Evolutionary conservation across 208 protist species (phyloP), one percentile per base, ranked within the genome.

Genomic region (Crithidia bombi): DNA sequence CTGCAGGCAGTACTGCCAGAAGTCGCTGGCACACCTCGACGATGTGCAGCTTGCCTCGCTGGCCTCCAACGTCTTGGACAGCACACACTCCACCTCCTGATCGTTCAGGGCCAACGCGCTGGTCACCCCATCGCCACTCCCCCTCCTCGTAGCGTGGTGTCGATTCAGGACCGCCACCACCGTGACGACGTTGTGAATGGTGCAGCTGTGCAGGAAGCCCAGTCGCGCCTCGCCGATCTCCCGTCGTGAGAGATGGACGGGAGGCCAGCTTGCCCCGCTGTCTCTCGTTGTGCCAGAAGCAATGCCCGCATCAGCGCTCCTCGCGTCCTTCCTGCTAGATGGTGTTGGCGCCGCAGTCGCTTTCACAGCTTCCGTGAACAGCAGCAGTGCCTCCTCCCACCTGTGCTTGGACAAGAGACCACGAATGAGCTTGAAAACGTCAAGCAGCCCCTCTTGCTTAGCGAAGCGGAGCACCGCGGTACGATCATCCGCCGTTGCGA

Each of bases 391-490:
- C 36, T 86, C 80, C 19, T 74, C 33, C 79, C 73, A 81, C 50
- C 59, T 56, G 25, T 55, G 58, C 46, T 79, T 71, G 23, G 76
- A 82, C 25, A 78, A 26, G 49, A 89, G 83, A n/a, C 83, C 83
- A 23, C 83, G 75, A 32, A 89, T 73, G 51, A 89, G 72, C 39
- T 82, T 83, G 57, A 79, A 86, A 39, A 49, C 65, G 66, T 89
- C 80, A 28, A 89, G 68, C 44, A 86, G 66, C 33, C 65, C 61
- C 19, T 36, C 58, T 5, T 36, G 19, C 38, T 61, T 67, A 49
- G 83, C 83, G 52, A 59, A 38, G 11, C 51, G 46, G 5, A 89
- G 63, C 49, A 83, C 51, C 43, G 56, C 56, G 21, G 69, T 36
- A 5, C 83, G 80, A 3, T 79, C 77, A 19, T 57, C 38, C 59